Evolutionary conservation across 2,329 filamentous ascomycete genomes (phyloP), one percentile per base, ranked within the genome.

Genomic region (Verticillium zaregamsianum): DNA sequence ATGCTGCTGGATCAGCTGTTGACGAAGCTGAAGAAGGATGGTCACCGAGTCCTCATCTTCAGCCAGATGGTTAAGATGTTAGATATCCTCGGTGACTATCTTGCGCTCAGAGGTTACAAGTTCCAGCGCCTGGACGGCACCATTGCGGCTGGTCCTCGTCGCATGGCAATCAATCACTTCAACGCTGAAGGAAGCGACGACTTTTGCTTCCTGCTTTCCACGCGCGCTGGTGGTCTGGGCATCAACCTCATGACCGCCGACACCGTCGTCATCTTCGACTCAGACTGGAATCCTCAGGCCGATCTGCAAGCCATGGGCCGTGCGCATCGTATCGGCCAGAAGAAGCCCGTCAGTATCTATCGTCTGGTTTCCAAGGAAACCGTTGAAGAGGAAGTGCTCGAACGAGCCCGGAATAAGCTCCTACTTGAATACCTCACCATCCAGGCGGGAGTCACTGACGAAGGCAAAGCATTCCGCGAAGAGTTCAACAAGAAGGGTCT

Each of bases 51-150:
- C 14, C 80, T 99, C 65, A 98, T 99, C 66, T 99, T 99, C 81
- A 98, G 94, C 74, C 95, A 99, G 73, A 99, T 99, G 95, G 96
- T 99, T 39, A 96, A 92, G 73, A 98, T 99, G 91, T 85, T 99
- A 25, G 93, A 99, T 71, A 95, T 99, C 59, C 83, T 99, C 1
- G 92, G 92, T 55, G 94, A 99, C 70, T 99, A 99, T 72, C 86
- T 98, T 66, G 91, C 92, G 59, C 85, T 95, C 59, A 90, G 95
- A 65, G 93, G 93, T n/a, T 96, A 98, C 75, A 89, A 95, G 63
- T 98, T 95, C 72, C 96, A 99, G 73, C 87, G 95, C 20, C 85
- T 99, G 8, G 95, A 99, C 72, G 95, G 95, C 68, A 99, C 95
- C 2, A 97, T 99, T 67, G 90, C 92, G 37, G 91, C 95, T 14